Conservation (phyloP, 1,284 basidiomycete genomes). For the Apiotrichum akiyoshidainum region DNA sequence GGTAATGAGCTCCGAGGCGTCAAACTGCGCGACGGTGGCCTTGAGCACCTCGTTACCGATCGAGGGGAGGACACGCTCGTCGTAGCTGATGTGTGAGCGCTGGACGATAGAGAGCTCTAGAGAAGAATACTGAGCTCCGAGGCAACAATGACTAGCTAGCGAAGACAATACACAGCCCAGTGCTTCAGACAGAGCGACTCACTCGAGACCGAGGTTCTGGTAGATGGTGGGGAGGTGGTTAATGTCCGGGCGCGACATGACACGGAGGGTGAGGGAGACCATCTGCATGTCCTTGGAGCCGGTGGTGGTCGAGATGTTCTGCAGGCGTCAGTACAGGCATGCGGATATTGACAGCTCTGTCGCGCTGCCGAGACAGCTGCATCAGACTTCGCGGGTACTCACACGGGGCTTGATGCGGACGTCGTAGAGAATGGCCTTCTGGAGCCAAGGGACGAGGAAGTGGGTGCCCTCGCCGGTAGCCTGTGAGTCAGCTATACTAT, state of each 20-base stretch:
- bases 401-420: slow-evolving; percentile 85
- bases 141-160: background rate
- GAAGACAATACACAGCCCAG: background rate
- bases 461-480: slow-evolving; percentile 93
- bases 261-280: slow-evolving; percentile 93
- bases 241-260: slow-evolving; percentile 89
- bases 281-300: slow-evolving; percentile 75
- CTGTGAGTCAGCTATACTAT: slow-evolving; percentile 49
- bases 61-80: slow-evolving; percentile 88
- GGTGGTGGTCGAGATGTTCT: slow-evolving; percentile 80
- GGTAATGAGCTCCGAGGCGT: slow-evolving; percentile 86
- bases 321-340: slow-evolving; percentile 46
- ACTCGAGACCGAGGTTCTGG: slow-evolving; percentile 84
- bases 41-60: slow-evolving; percentile 98
- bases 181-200: slow-evolving; percentile 14
- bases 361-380: too few species aligned
- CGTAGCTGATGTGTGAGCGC: slow-evolving; percentile 58
- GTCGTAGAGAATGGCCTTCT: slow-evolving; percentile 94
- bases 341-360: too few species aligned
- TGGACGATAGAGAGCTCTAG: too few species aligned
- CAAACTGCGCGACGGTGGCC: slow-evolving; percentile 96
- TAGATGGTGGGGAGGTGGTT: slow-evolving; percentile 89
- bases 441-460: slow-evolving; percentile 91
- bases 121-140: too few species aligned
- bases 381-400: too few species aligned